A percentile compares a stretch with the other conserved stretches of the same genome.
Evolutionary conservation across 169 alveolate species (phyloP).

Genomic region (Plasmodium chabaudi): DNA sequence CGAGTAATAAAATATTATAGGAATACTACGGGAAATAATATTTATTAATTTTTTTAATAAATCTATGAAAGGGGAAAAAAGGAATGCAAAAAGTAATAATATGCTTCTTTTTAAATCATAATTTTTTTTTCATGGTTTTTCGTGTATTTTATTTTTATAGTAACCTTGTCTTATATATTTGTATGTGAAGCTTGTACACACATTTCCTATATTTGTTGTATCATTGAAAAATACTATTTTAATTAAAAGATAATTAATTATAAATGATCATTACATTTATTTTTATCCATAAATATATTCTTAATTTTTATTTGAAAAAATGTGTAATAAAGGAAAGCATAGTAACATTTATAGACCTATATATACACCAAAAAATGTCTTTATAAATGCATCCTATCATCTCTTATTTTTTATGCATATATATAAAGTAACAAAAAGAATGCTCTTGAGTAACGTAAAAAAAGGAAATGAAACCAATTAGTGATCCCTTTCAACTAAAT

Average conservation of each 20-base stretch:
- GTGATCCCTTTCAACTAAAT: too few species aligned
- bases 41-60: too few species aligned
- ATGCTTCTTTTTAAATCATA: not conserved
- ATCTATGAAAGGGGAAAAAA: not conserved
- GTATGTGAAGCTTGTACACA: not conserved
- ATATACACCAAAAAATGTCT: too few species aligned
- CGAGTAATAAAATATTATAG: not conserved
- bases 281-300: not conserved
- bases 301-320: too few species aligned
- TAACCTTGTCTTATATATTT: constrained; percentile 6
- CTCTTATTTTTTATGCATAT: too few species aligned
- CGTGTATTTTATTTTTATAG: not conserved
- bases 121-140: not conserved
- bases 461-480: too few species aligned
- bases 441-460: too few species aligned
- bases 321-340: too few species aligned
- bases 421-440: too few species aligned
- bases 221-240: not conserved
- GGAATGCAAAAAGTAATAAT: not conserved
- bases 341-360: too few species aligned
- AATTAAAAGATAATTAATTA: not conserved
- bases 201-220: not conserved
- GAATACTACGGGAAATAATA: not conserved
- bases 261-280: not conserved
- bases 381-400: too few species aligned